Percentiles rank a stretch among this genome's conserved stretches.
Conservation (phyloP, 1,284 basidiomycete genomes). For the Testicularia cyperi region DNA sequence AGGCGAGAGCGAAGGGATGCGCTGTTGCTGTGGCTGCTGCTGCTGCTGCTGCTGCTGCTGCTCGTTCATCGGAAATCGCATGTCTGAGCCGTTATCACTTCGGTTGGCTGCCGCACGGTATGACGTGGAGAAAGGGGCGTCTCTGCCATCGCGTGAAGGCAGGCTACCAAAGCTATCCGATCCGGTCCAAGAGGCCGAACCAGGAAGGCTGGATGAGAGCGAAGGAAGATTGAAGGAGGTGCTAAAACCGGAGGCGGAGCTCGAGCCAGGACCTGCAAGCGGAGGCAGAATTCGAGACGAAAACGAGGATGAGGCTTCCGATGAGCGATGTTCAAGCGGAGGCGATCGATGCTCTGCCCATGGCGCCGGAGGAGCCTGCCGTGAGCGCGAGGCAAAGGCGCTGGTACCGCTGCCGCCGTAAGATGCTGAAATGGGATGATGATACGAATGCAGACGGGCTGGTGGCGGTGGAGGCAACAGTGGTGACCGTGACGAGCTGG, state of each 20-base stretch:
- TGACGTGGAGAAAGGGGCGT: conserved; percentile 1
- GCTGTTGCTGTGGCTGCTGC: conserved; percentile 3
- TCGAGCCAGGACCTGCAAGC: conserved; percentile 1
- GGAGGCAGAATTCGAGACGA: conserved; percentile 29
- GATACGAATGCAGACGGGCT: conserved; percentile 25
- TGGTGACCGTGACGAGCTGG: too few species aligned
- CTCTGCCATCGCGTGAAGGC: neutral
- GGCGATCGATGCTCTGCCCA: conserved; percentile 23
- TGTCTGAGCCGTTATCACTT: too few species aligned
- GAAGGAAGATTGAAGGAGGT: conserved; percentile 25
- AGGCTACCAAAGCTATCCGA: conserved; percentile 1
- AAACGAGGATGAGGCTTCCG: conserved; percentile 6
- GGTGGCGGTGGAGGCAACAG: conserved; percentile 25
- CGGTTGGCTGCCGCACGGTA: too few species aligned
- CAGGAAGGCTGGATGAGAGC: conserved; percentile 22
- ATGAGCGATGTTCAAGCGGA: conserved; percentile 20
- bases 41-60: neutral
- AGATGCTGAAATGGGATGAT: conserved; percentile 33
- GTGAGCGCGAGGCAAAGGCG: conserved; percentile 14
- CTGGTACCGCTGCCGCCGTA: conserved; percentile 18
- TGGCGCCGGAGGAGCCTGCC: conserved; percentile 8
- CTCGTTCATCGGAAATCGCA: too few species aligned
- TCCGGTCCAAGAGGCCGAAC: conserved; percentile 21
- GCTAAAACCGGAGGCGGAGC: conserved; percentile 6
- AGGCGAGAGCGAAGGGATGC: conserved; percentile 11